Percentiles rank a stretch among this genome's conserved stretches.
Evolutionary conservation across 139 green algal species (phyloP).

Genomic region (Coelastrella sp.): DNA sequence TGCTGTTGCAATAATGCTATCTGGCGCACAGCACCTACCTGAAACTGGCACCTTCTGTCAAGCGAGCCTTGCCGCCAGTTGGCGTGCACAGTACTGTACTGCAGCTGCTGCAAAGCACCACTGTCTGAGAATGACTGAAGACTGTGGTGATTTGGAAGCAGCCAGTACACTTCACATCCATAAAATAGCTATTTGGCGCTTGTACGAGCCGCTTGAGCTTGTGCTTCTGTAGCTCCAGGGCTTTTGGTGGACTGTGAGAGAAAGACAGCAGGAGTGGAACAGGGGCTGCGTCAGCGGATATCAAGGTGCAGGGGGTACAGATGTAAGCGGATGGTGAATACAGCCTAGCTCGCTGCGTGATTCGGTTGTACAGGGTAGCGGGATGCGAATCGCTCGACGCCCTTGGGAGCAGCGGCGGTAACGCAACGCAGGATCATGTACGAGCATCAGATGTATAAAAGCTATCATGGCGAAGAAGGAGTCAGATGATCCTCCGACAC

Average conservation of each 20-base stretch:
- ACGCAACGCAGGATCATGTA: neutral
- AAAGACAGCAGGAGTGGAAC: neutral
- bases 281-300: neutral
- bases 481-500: too few species aligned
- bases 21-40: conserved; percentile 82
- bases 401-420: too few species aligned
- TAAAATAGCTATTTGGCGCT: conserved; percentile 91
- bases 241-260: conserved; percentile 85
- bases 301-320: neutral
- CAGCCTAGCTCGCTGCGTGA: too few species aligned
- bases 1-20: too few species aligned
- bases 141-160: conserved; percentile 98
- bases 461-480: too few species aligned
- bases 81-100: conserved; percentile 95
- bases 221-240: conserved; percentile 96
- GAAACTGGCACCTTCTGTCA: conserved; percentile 97
- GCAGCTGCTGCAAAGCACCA: conserved; percentile 96
- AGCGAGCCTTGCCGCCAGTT: conserved; percentile 93
- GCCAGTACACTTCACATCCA: conserved; percentile 97
- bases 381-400: too few species aligned
- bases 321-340: too few species aligned
- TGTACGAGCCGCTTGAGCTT: conserved; percentile 97
- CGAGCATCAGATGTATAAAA: too few species aligned
- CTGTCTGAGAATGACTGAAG: conserved; percentile 97
- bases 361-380: too few species aligned